Conservation (phyloP, 2,329 filamentous ascomycete species). For the Neopestalotiopsis clavispora region DNA sequence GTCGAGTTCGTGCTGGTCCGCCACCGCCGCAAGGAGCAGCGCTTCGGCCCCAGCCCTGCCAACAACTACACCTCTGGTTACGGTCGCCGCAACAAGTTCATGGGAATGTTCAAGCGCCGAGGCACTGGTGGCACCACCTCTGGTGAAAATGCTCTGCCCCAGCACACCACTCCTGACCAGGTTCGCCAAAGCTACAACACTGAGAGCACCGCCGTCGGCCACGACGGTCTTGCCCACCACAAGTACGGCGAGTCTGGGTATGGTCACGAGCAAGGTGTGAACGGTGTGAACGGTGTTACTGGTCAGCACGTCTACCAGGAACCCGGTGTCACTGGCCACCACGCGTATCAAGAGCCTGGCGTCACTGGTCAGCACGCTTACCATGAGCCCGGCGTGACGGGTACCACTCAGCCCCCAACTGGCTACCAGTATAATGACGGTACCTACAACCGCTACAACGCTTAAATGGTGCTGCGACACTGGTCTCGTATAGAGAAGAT, state of each 20-base stretch:
- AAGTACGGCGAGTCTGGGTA: conserved; percentile 36
- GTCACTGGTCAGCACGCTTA: conserved; percentile 31
- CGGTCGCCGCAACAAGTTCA: conserved; percentile 33
- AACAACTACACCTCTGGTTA: conserved; percentile 46
- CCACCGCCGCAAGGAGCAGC: conserved; percentile 63
- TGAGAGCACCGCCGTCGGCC: conserved; percentile 38
- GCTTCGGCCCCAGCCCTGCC: conserved; percentile 44
- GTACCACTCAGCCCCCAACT: conserved; percentile 18
- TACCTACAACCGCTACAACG: conserved; percentile 10
- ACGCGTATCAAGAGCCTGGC: too few species aligned
- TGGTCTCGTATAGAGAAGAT: not conserved
- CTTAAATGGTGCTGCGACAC: too few species aligned
- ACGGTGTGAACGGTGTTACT: conserved; percentile 24
- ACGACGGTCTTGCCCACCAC: conserved; percentile 28
- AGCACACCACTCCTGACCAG: conserved; percentile 39
- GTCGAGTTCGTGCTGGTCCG: conserved; percentile 72
- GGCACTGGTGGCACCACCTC: conserved; percentile 19
- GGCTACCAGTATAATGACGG: conserved; percentile 29
- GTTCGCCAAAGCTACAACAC: conserved; percentile 42
- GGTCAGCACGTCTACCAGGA: not conserved
- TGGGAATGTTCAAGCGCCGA: too few species aligned
- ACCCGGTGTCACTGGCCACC: not conserved
- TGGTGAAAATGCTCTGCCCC: conserved; percentile 39
- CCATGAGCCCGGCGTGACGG: conserved; percentile 29
- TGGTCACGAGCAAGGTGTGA: conserved; percentile 30